Base-by-base conservation (phyloP, 2,329 filamentous ascomycete species). In the Ascochyta lentis region DNA sequence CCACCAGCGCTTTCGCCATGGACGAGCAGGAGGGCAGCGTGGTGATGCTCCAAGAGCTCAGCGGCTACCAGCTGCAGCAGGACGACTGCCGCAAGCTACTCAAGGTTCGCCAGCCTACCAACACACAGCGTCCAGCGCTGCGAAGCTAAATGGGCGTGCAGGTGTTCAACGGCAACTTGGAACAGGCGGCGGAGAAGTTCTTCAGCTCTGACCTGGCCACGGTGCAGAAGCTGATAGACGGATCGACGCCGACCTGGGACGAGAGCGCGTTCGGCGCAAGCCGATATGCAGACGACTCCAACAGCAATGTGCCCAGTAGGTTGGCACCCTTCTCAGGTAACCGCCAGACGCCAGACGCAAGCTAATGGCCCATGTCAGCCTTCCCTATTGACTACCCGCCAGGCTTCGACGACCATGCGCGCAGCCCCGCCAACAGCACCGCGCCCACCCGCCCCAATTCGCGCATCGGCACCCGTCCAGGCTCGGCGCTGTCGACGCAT, bases 401-500 rank as follows among this genome's bases (percentile, higher is more conserved):
- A 58, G 68, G 66, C 35, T 56, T 67, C 38, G 69, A 73, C 22
- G 65, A 71, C 38, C 70, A 72, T 51, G 63, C 68, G 34, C 66
- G 70, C 58, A 74, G 70, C 55, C 61, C 60, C 43, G 63, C 62
- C 24, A 66, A 66, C 44, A 74, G 71, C 64, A 69, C 63, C 58
- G 71, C 73, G 5, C 73, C 73, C 12, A 75, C 68, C 12, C 69
- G 73, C 42, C 73, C 73, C 1, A 71, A 72, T 29, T 76, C 73
- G 33, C 60, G 72, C 51, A 57, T 57, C 40, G 54, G 54, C 49
- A 68, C 65, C 15, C 75, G 73, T 56, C 68, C 71, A 42, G 70
- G 57, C 33, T 71, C 70, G 24, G 65, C 56, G 26, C 51, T 67
- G 46, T 72, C 72, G 22, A 68, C 65, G 10, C 67, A 72, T 31